Evolutionary conservation across 768 basidiomycete species (phyloP).

Genomic region (Plicaturopsis crispa): DNA sequence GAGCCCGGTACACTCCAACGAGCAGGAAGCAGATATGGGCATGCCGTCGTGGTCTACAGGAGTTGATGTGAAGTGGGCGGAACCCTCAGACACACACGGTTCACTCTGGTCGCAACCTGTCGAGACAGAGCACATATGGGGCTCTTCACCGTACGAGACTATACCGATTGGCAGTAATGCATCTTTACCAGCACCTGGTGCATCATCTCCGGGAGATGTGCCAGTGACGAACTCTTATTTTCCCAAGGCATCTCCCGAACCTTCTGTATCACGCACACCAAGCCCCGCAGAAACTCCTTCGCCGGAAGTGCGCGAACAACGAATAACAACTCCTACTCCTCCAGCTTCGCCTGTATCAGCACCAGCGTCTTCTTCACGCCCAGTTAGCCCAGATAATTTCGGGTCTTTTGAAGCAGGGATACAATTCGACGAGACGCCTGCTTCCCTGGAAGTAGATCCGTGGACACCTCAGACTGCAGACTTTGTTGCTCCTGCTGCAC

Average conservation of each 20-base stretch:
- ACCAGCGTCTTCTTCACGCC: conserved; percentile 9
- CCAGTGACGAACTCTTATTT: conserved; percentile 2
- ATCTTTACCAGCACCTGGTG: conserved; percentile 1
- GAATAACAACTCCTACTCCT: conserved; percentile 9
- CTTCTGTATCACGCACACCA: conserved; percentile 30
- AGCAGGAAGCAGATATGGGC: conserved; percentile 48
- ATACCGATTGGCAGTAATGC: conserved; percentile 3
- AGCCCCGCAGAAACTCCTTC: conserved; percentile 7
- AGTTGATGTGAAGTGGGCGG: conserved; percentile 36
- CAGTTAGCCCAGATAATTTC: conserved; percentile 45
- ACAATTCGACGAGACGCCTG: too few relatives aligned
- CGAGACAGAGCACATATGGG: conserved; percentile 3
- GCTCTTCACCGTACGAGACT: conserved; percentile 10
- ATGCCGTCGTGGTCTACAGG: conserved; percentile 51
- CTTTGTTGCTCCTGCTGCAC: conserved; percentile 8
- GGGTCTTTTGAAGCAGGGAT: conserved; percentile 51
- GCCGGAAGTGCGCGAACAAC: conserved; percentile 8
- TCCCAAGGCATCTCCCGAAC: conserved; percentile 13
- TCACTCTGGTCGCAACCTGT: conserved; percentile 33
- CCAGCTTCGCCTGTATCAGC: conserved; percentile 8
- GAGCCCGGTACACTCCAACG: conserved; percentile 12
- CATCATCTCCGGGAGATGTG: background rate
- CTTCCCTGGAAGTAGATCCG: conserved; percentile 21
- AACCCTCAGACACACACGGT: conserved; percentile 29
- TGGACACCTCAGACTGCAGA: conserved; percentile 31